Evolutionary conservation across 1,284 basidiomycete genomes (phyloP).

Genomic region (Blastosporella zonata): DNA sequence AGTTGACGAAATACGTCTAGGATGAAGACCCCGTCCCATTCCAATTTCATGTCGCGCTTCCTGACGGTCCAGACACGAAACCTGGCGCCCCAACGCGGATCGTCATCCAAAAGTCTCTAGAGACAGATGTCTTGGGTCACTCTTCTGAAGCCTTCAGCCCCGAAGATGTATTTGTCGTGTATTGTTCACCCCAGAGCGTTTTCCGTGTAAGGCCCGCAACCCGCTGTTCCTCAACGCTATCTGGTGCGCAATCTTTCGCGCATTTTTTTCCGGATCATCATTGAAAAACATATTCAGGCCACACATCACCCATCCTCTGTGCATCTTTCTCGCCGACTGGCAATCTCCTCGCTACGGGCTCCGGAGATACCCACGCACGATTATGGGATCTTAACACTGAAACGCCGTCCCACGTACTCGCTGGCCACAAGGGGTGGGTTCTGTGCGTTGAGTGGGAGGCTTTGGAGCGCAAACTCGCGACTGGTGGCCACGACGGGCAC

Average conservation of each 20-base stretch:
- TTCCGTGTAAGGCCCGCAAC: constrained; percentile 94
- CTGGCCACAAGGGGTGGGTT: constrained; percentile 94
- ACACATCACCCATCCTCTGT: constrained; percentile 92
- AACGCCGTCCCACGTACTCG: constrained; percentile 83
- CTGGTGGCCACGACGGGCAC: constrained; percentile 89
- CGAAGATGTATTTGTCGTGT: constrained; percentile 85
- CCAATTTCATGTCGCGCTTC: constrained; percentile 79
- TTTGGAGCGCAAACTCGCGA: constrained; percentile 85
- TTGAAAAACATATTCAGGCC: constrained; percentile 49
- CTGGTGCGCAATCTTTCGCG: constrained; percentile 46
- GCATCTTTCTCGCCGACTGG: constrained; percentile 95
- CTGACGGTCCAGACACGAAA: constrained; percentile 47
- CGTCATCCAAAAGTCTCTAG: constrained; percentile 76
- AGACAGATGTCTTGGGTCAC: constrained; percentile 74
- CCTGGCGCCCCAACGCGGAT: constrained; percentile 71
- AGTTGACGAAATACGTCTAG: constrained; percentile 32
- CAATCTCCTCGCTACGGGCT: constrained; percentile 87
- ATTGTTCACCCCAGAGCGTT: constrained; percentile 93
- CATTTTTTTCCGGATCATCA: not conserved
- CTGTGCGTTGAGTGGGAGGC: constrained; percentile 97
- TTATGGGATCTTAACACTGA: constrained; percentile 96
- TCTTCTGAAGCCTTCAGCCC: constrained; percentile 71
- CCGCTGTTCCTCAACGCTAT: constrained; percentile 88
- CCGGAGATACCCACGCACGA: constrained; percentile 91
- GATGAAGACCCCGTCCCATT: constrained; percentile 89